phyloP scores from a whole-genome alignment of 1,139 yeast genomes.

The Debaryomyces sp. region DNA sequence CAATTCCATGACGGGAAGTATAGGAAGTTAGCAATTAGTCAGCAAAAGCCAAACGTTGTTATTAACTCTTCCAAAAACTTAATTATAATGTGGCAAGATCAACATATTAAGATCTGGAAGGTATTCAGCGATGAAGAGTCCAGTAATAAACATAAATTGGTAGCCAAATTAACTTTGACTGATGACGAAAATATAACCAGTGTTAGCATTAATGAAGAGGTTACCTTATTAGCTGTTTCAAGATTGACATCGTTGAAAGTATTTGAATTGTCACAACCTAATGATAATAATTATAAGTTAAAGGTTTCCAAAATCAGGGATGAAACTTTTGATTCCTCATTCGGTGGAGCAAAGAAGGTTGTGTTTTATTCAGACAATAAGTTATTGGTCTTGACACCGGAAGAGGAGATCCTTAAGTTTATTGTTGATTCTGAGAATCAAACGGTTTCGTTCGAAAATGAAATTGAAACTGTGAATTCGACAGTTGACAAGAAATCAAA shows the following conservation, averaged over 20 bases:
- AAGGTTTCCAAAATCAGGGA: constrained; percentile 58
- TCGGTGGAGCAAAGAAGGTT: constrained; percentile 62
- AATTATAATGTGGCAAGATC: constrained; percentile 81
- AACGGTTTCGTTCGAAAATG: constrained; percentile 39
- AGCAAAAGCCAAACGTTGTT: constrained; percentile 60
- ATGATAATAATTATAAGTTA: constrained; percentile 36
- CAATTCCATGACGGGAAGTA: constrained; percentile 77
- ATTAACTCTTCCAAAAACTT: constrained; percentile 52
- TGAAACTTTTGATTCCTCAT: constrained; percentile 42
- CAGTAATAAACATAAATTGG: constrained; percentile 43
- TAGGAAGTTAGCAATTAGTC: constrained; percentile 68
- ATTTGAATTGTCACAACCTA: constrained; percentile 53
- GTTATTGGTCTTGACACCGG: constrained; percentile 63
- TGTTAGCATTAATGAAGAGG: constrained; percentile 70
- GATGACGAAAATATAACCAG: constrained; percentile 83
- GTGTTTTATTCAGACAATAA: constrained; percentile 43
- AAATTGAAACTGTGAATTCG: constrained; percentile 40
- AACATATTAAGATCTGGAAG: constrained; percentile 80
- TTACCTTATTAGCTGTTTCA: constrained; percentile 68
- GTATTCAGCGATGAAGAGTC: constrained; percentile 36
- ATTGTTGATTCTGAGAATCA: constrained; percentile 32
- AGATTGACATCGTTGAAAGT: constrained; percentile 70
- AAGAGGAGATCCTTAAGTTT: constrained; percentile 62
- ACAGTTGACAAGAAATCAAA: constrained; percentile 17
- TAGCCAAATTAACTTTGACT: constrained; percentile 64